Evolutionary conservation across 441 rosid genomes (phyloP), one percentile per base, ranked within the genome.

Genomic region (Populus hybrid): DNA sequence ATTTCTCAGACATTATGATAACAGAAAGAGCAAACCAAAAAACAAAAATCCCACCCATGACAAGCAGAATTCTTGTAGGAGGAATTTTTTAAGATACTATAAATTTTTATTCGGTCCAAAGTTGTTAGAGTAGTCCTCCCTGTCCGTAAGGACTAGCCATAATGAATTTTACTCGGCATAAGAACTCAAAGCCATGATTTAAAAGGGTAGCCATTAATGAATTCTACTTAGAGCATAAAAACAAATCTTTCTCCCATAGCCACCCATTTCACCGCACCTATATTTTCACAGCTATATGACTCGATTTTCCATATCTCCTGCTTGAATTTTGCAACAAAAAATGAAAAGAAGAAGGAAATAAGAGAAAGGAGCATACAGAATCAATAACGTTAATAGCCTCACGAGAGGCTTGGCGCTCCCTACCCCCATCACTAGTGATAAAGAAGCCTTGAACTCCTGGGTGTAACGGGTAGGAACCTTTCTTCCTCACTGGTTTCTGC

Each of bases 381-480:
- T 93, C 99, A 68, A 95, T 86, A 84, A 93, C 97, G 80, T 86
- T 87, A 68, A 91, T 77, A 68, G 97, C 98, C 83, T 95, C 99
- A 66, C 85, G 88, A 81, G 95, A 81, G 76, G 97, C 99, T 85
- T 95, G 98, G 72, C 84, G 89, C 73, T 94, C 99, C 71, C 93
- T 86, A 38, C 98, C 98, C 40, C 99, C 98, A 83, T 93, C 98
- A 68, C 99, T 93, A 26, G 97, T 90, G 74, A 94, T 90, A 83
- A 93, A 91, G 87, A 95, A 95, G 45, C 98, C 99, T 84, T 89
- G 91, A 2, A 92, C 91, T 9, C 97, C 99, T 6, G 98, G 93
- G 75, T 79, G 90, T 64, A 93, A 79, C 20, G 98, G 98, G 83
- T 93, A 95, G 3, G 95, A 74, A 0, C 97, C 99, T 82, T 89